phyloP scores from a whole-genome alignment of 2,329 filamentous ascomycete genomes.

The Grosmannia huntii region DNA sequence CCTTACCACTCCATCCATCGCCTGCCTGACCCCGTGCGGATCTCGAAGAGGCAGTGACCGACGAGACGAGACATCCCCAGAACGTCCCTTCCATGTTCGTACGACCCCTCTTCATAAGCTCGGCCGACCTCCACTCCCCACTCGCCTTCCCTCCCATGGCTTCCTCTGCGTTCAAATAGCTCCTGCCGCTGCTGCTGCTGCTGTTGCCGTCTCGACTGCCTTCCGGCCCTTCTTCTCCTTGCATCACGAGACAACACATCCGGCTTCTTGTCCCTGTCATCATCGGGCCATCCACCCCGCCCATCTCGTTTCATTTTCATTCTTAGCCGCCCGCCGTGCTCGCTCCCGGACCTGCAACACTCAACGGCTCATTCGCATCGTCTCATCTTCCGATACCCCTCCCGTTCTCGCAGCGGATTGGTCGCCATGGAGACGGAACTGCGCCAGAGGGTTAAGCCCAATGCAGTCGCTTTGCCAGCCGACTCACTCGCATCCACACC shows the following conservation, averaged over 20 bases:
- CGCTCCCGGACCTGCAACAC: background rate
- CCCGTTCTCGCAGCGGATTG: constrained; percentile 7
- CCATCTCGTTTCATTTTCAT: background rate
- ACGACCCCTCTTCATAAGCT: background rate
- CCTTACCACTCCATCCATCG: background rate
- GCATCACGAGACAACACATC: background rate
- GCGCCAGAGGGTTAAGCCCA: constrained; percentile 19
- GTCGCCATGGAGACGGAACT: constrained; percentile 21
- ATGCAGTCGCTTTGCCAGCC: constrained; percentile 12
- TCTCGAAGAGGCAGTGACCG: background rate
- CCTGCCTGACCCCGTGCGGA: no score
- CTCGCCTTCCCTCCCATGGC: background rate
- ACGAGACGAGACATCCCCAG: background rate
- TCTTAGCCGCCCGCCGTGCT: background rate
- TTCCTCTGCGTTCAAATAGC: background rate
- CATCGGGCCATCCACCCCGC: background rate
- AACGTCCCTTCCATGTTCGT: background rate
- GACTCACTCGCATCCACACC: constrained; percentile 11
- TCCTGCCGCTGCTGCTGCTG: background rate
- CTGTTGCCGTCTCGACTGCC: background rate
- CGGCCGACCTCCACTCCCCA: background rate
- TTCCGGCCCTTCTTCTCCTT: background rate
- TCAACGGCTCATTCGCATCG: background rate
- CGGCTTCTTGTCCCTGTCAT: background rate
- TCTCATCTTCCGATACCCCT: background rate